Percentiles rank a stretch among this genome's conserved stretches.
Evolutionary conservation across 768 basidiomycete genomes (phyloP).

Genomic region (Kwoniella shandongensis): DNA sequence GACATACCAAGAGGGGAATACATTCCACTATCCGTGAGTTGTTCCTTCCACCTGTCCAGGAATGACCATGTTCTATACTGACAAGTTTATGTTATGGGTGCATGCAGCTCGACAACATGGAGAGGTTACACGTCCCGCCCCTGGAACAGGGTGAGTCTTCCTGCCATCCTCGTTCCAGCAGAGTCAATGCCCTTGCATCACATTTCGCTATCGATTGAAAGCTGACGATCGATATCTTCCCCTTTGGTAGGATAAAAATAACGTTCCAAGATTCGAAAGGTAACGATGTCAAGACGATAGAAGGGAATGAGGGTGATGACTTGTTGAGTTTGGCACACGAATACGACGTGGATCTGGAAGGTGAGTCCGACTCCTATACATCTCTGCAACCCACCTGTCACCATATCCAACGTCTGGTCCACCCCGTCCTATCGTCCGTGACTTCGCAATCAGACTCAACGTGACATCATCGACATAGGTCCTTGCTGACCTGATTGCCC

Average conservation of each 20-base stretch:
- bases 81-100: too few species aligned
- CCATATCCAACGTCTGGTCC: too few species aligned
- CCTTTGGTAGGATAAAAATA: conserved; percentile 68
- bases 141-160: conserved; percentile 45
- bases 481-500: not conserved
- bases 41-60: not conserved
- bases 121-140: conserved; percentile 42
- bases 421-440: too few species aligned
- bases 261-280: conserved; percentile 90
- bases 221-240: not conserved
- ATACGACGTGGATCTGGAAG: conserved; percentile 93
- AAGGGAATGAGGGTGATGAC: conserved; percentile 93
- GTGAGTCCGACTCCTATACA: conserved; percentile 56
- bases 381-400: too few species aligned
- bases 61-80: too few species aligned
- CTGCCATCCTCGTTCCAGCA: not conserved
- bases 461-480: too few species aligned
- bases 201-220: not conserved
- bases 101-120: conserved; percentile 41
- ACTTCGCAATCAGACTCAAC: not conserved
- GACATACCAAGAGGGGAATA: not conserved
- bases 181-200: not conserved
- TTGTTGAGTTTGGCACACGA: conserved; percentile 87
- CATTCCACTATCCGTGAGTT: conserved; percentile 12
- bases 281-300: conserved; percentile 75